A percentile compares a stretch with the other conserved stretches of the same genome.
Evolutionary conservation across 2,329 filamentous ascomycete genomes (phyloP).

Genomic region (Aspergillus proliferans): DNA sequence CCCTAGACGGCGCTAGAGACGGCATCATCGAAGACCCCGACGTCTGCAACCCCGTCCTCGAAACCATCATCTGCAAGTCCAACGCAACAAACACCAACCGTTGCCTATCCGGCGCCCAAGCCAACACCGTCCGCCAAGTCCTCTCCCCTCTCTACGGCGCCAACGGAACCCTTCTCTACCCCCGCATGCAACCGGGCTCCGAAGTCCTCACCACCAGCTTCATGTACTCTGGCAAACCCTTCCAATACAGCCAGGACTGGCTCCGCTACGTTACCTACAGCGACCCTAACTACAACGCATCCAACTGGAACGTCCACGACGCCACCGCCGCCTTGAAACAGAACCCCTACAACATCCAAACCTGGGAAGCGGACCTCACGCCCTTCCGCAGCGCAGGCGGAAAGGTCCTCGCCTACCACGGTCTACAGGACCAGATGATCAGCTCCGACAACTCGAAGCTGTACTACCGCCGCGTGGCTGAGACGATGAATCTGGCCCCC

Average conservation of each 20-base stretch:
- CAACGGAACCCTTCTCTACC: constrained; percentile 26
- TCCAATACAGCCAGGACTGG: constrained; percentile 37
- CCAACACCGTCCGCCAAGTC: constrained; percentile 22
- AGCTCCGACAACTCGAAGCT: constrained; percentile 47
- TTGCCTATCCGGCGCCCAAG: constrained; percentile 27
- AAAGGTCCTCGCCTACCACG: constrained; percentile 40
- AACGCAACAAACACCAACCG: constrained; percentile 10
- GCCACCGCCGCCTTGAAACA: constrained; percentile 29
- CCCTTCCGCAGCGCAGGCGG: constrained; percentile 40
- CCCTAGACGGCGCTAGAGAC: constrained; percentile 26
- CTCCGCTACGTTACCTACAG: constrained; percentile 40
- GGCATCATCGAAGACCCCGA: constrained; percentile 34
- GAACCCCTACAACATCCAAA: constrained; percentile 47
- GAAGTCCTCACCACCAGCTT: constrained; percentile 21
- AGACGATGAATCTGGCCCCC: constrained; percentile 30
- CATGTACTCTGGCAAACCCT: constrained; percentile 33
- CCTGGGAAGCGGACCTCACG: constrained; percentile 43
- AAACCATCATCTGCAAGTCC: constrained; percentile 25
- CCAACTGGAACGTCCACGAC: constrained; percentile 34
- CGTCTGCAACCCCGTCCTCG: constrained; percentile 28
- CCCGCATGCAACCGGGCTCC: constrained; percentile 31
- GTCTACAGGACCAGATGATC: constrained; percentile 46
- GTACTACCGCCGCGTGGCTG: constrained; percentile 44
- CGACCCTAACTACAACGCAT: constrained; percentile 33
- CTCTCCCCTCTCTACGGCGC: constrained; percentile 28